phyloP scores from a whole-genome alignment of 2,329 filamentous ascomycete genomes.

The Aureobasidium sp. region DNA sequence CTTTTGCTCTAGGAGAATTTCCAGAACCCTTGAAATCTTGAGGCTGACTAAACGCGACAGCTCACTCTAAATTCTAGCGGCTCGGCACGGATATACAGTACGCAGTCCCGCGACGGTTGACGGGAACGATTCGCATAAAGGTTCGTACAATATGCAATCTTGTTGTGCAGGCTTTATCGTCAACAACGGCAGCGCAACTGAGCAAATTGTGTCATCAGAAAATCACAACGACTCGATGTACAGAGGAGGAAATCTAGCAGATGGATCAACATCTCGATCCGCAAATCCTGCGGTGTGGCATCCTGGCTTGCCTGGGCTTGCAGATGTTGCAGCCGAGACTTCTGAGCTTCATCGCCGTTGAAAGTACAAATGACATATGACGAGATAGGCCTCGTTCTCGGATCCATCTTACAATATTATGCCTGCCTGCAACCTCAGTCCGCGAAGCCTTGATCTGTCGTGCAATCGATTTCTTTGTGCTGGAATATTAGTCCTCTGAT shows the following conservation, averaged over 20 bases:
- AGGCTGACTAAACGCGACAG: conserved; percentile 16
- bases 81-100: conserved; percentile 8
- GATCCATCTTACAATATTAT: not conserved
- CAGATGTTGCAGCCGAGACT: conserved; percentile 13
- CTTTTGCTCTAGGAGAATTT: conserved; percentile 9
- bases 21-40: conserved; percentile 9
- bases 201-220: no score
- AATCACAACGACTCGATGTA: no score
- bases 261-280: conserved; percentile 7
- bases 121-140: not conserved
- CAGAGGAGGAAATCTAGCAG: no score
- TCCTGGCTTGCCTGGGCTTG: conserved; percentile 9
- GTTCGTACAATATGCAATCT: not conserved
- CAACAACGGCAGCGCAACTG: no score
- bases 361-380: conserved; percentile 10
- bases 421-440: not conserved
- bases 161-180: not conserved
- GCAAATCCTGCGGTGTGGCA: conserved; percentile 9
- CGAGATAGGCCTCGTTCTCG: not conserved
- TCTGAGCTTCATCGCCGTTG: conserved; percentile 4
- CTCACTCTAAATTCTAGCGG: conserved; percentile 13
- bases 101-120: conserved; percentile 1
- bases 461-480: not conserved
- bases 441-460: not conserved
- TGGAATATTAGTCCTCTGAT: not conserved